Evolutionary conservation across 2,329 filamentous ascomycete genomes (phyloP).

Genomic region (Cercospora sp.): DNA sequence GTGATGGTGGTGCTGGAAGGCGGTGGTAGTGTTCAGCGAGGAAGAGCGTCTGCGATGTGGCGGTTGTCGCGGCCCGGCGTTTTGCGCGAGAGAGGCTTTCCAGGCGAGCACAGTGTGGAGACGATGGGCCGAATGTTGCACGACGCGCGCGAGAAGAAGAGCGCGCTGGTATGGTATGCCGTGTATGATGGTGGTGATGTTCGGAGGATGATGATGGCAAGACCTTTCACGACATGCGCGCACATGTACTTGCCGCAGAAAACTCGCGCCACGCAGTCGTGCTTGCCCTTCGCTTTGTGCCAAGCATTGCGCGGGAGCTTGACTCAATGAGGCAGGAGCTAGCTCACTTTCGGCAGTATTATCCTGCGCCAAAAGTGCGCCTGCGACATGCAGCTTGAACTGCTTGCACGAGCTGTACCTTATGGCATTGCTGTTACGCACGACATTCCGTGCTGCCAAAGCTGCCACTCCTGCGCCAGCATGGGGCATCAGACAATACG

Average conservation of each 20-base stretch:
- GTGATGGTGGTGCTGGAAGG: neutral
- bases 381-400: neutral
- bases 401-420: neutral
- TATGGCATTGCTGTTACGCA: neutral
- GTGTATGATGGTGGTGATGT: neutral
- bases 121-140: neutral
- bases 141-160: neutral
- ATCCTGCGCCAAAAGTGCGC: neutral
- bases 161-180: neutral
- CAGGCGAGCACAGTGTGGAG: conserved; percentile 4
- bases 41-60: neutral
- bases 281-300: conserved; percentile 3
- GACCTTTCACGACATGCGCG: neutral
- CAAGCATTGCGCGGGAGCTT: neutral
- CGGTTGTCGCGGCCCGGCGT: conserved; percentile 5
- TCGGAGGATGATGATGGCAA: neutral
- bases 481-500: conserved; percentile 17
- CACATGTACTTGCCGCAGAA: neutral
- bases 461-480: neutral
- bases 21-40: neutral
- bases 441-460: neutral
- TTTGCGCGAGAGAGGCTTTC: neutral
- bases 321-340: neutral
- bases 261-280: conserved; percentile 3
- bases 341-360: neutral